phyloP scores from a whole-genome alignment of 2,329 filamentous ascomycete species.

The Sporothrix inflata region DNA sequence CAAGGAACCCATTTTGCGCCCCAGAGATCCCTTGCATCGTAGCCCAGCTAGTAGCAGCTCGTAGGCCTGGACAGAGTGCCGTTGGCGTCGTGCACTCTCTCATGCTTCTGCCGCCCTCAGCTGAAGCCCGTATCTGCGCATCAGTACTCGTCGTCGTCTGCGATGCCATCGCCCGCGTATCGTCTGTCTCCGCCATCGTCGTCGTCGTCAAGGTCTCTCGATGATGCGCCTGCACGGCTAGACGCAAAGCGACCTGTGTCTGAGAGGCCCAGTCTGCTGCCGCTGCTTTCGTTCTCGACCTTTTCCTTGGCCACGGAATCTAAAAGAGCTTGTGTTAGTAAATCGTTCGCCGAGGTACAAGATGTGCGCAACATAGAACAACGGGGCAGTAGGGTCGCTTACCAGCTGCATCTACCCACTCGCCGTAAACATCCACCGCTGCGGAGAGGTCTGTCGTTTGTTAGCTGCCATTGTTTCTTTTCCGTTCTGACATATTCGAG shows the following conservation, averaged over 20 bases:
- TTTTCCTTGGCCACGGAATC: slow-evolving; percentile 57
- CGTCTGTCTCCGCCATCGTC: slow-evolving; percentile 56
- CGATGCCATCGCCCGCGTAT: slow-evolving; percentile 59
- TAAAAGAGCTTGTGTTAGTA: slow-evolving; percentile 34
- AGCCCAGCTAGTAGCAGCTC: slow-evolving; percentile 8
- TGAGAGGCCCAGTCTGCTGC: slow-evolving; percentile 8
- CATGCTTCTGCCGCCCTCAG: not conserved
- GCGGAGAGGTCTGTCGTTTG: slow-evolving; percentile 74
- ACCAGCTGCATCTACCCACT: slow-evolving; percentile 91
- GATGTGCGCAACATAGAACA: not conserved
- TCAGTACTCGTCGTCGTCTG: slow-evolving; percentile 60
- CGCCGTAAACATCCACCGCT: slow-evolving; percentile 92
- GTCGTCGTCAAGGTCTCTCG: slow-evolving; percentile 37
- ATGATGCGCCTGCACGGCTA: slow-evolving; percentile 17
- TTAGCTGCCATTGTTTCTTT: not conserved
- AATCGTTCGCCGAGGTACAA: not conserved
- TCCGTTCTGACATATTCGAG: not conserved
- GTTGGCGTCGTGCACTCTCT: not conserved
- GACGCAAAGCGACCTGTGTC: slow-evolving; percentile 24
- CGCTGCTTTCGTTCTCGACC: slow-evolving; percentile 34
- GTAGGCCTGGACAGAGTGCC: not conserved
- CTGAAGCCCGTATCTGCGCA: not conserved
- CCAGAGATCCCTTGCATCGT: not conserved
- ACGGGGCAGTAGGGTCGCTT: slow-evolving; percentile 34
- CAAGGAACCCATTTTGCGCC: too few relatives aligned